Conservation (phyloP, 495 filamentous ascomycete species). For the Podospora australis region DNA sequence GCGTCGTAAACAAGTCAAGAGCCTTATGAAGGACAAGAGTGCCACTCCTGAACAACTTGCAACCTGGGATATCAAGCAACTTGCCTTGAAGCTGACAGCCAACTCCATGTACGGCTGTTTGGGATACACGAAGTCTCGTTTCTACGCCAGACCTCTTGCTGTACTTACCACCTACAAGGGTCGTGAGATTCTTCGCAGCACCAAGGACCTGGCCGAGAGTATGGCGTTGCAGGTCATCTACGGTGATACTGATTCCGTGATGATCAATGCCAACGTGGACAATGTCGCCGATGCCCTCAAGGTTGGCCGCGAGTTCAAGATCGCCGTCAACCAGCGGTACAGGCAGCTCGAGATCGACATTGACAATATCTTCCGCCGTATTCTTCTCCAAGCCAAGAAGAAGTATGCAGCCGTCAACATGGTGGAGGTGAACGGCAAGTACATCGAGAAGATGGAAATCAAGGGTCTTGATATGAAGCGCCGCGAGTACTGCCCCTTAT, state of each 20-base stretch:
- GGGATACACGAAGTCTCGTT: slow-evolving; percentile 90
- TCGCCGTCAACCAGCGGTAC: slow-evolving; percentile 79
- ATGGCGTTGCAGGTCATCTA: slow-evolving; percentile 90
- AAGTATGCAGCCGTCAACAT: slow-evolving; percentile 98
- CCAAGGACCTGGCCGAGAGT: slow-evolving; percentile 88
- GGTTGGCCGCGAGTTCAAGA: slow-evolving; percentile 66
- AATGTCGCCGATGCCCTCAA: slow-evolving; percentile 86
- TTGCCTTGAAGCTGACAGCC: slow-evolving; percentile 92
- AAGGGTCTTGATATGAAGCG: slow-evolving; percentile 97
- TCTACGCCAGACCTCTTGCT: slow-evolving; percentile 90
- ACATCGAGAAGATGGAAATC: slow-evolving; percentile 89
- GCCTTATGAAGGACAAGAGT: slow-evolving; percentile 87
- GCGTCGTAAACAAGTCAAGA: slow-evolving; percentile 85
- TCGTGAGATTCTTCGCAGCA: slow-evolving; percentile 92
- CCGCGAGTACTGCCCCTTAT: slow-evolving; percentile 90
- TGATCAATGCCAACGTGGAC: slow-evolving; percentile 98
- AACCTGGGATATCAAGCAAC: slow-evolving; percentile 97
- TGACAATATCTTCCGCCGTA: slow-evolving; percentile 90
- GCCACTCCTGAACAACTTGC: slow-evolving; percentile 81
- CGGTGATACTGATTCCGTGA: slow-evolving; percentile 97
- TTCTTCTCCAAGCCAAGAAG: slow-evolving; percentile 95
- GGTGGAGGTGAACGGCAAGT: slow-evolving; percentile 82
- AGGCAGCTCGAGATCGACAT: slow-evolving; percentile 92
- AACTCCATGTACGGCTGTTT: slow-evolving; percentile 99
- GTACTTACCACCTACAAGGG: slow-evolving; percentile 96